phyloP scores from a whole-genome alignment of 257 asterid species.

The Ocimum tenuiflorum region DNA sequence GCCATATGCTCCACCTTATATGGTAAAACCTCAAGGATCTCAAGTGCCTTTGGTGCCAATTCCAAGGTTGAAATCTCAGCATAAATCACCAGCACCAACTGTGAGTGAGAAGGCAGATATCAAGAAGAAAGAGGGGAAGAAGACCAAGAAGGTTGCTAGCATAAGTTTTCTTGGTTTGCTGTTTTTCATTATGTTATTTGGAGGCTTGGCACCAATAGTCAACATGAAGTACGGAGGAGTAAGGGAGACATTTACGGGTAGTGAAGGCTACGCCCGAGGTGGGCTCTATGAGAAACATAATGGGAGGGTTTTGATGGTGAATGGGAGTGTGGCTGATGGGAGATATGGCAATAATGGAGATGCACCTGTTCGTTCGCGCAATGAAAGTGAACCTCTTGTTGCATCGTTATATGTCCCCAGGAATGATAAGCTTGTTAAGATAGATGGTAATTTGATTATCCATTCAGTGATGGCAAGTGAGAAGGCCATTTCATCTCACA shows the following conservation, averaged over 20 bases:
- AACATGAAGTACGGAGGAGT: constrained; percentile 59
- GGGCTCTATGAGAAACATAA: constrained; percentile 37
- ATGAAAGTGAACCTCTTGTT: constrained; percentile 48
- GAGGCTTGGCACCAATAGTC: constrained; percentile 65
- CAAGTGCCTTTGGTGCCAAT: constrained; percentile 86
- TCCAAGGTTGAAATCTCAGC: constrained; percentile 62
- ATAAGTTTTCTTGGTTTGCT: constrained; percentile 74
- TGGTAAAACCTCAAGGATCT: constrained; percentile 74
- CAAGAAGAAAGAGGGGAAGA: constrained; percentile 50
- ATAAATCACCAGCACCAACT: constrained; percentile 30
- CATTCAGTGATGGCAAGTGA: constrained; percentile 67
- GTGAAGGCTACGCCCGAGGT: constrained; percentile 28
- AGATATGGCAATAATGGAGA: constrained; percentile 21
- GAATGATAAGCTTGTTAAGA: constrained; percentile 60
- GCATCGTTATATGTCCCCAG: constrained; percentile 62
- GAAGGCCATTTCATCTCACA: constrained; percentile 44
- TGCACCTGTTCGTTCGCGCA: constrained; percentile 26
- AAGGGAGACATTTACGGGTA: constrained; percentile 40
- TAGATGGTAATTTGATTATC: constrained; percentile 60
- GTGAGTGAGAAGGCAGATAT: constrained; percentile 45
- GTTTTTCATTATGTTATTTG: constrained; percentile 59
- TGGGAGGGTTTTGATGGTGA: constrained; percentile 54
- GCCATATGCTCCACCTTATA: constrained; percentile 55
- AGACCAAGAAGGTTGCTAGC: constrained; percentile 73
- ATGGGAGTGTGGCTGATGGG: constrained; percentile 35